Base-by-base conservation (phyloP, 2,329 filamentous ascomycete species). In the Alternaria rosae region DNA sequence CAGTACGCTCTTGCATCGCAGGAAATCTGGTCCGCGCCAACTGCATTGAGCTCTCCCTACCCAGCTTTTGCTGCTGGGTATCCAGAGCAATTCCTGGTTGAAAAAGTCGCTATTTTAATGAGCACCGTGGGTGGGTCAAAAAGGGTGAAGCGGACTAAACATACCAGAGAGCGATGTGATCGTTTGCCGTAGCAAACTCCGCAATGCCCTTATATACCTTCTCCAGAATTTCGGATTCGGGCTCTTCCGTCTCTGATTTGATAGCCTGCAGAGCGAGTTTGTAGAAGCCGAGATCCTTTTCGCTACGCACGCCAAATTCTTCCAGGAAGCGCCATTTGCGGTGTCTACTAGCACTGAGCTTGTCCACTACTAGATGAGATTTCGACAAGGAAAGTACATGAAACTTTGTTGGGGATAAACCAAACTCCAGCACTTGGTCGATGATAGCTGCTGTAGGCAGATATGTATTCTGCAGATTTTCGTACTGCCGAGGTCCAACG, bases 311-410 rank as follows among this genome's bases (percentile, higher is more conserved):
- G 8, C 59, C 64, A 20, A 70, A 56, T 5, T 65, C 48, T 52
- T 68, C 60, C 6, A 70, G 59, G 38, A 71, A 70, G 17, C 42
- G 41, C 68, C 68, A 70, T 21, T 59, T 30, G 6, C 53, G n/a
- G 12, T 55, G 32, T 1, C 20, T 42, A 1, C 17, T 7, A 1
- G 59, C 57, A 21, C 70, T 60, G 3, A 61, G 35, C 4, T 35
- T 43, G 23, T 5, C 26, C 21, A 21, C 35, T 4, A 3, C 2
- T 7, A 0, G 9, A 17, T 7, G 2, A 30, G 13, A 20, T 5
- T 3, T n/a, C 11, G 38, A 10, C 12, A 42, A 5, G 8, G 0
- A 4, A 10, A 42, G 38, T 42, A 42, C 20, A 3, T 0, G 1
- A 20, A 20, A 42, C 10, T 12, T 20, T n/a, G 7, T 17, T 8